phyloP scores from a whole-genome alignment of 2,329 filamentous ascomycete genomes.

The Aspergillus sp. region DNA sequence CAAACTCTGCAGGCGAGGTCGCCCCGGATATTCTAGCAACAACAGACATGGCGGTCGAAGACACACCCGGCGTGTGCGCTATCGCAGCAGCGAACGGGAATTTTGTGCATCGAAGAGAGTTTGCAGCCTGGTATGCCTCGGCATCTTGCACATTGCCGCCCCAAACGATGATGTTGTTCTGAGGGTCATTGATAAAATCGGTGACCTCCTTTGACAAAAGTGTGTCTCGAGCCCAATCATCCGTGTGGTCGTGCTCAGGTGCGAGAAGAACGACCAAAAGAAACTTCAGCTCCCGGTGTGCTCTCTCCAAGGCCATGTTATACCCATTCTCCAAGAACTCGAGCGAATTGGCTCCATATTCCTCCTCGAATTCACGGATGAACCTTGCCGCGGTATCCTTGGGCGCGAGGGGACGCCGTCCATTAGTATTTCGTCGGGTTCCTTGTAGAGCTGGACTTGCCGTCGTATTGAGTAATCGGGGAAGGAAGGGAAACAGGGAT shows the following conservation, averaged over 20 bases:
- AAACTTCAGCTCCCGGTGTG: constrained; percentile 89
- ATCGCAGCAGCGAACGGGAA: constrained; percentile 88
- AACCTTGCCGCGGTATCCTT: constrained; percentile 87
- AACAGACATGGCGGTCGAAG: constrained; percentile 85
- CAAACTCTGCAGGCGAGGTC: constrained; percentile 67
- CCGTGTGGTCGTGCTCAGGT: constrained; percentile 91
- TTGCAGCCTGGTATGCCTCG: constrained; percentile 91
- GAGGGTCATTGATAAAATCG: constrained; percentile 69
- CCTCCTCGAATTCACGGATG: constrained; percentile 90
- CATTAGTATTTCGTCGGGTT: constrained; percentile 59
- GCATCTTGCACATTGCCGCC: constrained; percentile 89
- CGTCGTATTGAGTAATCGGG: constrained; percentile 54
- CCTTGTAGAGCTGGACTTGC: constrained; percentile 51
- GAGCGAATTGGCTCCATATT: constrained; percentile 68
- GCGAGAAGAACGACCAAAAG: constrained; percentile 85
- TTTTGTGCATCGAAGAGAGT: constrained; percentile 82
- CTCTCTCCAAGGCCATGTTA: constrained; percentile 83
- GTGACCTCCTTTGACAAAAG: constrained; percentile 74
- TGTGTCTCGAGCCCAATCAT: constrained; percentile 76
- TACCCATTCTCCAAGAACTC: constrained; percentile 87
- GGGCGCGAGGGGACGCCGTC: constrained; percentile 74
- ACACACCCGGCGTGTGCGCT: constrained; percentile 81
- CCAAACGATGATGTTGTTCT: constrained; percentile 84
- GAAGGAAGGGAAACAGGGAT: constrained; percentile 78
- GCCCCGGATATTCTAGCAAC: constrained; percentile 76